phyloP scores from a whole-genome alignment of 257 asterid genomes.

The Nicotiana attenuata region DNA sequence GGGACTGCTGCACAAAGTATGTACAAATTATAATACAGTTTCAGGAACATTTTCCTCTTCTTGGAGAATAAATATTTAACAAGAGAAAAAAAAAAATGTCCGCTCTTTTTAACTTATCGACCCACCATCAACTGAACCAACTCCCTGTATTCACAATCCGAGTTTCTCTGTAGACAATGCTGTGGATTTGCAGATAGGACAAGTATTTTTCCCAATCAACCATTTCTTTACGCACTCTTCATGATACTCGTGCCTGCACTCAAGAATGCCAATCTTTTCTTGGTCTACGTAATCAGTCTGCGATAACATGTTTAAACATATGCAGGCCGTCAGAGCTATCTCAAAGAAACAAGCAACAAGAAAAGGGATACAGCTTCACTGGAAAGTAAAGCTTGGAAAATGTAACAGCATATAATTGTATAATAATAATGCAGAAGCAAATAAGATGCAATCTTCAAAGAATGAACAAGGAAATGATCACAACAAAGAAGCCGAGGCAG shows the following conservation, averaged over 20 bases:
- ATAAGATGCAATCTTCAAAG: constrained; percentile 1
- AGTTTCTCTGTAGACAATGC: constrained; percentile 40
- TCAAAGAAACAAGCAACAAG: neutral
- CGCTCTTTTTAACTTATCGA: constrained; percentile 4
- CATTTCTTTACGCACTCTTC: constrained; percentile 61
- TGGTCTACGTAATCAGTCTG: constrained; percentile 49
- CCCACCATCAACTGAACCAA: neutral
- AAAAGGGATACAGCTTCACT: neutral
- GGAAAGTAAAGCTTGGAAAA: neutral
- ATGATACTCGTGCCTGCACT: constrained; percentile 76
- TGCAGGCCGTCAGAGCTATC: neutral
- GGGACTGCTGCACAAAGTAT: constrained; percentile 36
- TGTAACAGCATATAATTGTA: neutral
- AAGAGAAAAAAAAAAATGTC: constrained; percentile 18
- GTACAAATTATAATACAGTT: constrained; percentile 56
- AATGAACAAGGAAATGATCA: neutral
- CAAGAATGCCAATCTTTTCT: constrained; percentile 48
- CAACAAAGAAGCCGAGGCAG: neutral
- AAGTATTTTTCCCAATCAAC: constrained; percentile 57
- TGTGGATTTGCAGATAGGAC: constrained; percentile 74
- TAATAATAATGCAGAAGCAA: neutral
- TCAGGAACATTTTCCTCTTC: constrained; percentile 25
- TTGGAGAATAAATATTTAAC: constrained; percentile 29
- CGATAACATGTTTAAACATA: neutral
- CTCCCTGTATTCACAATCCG: constrained; percentile 22